Base-by-base conservation (phyloP, 306 rosid genomes). In the Gleditsia sinensis region DNA sequence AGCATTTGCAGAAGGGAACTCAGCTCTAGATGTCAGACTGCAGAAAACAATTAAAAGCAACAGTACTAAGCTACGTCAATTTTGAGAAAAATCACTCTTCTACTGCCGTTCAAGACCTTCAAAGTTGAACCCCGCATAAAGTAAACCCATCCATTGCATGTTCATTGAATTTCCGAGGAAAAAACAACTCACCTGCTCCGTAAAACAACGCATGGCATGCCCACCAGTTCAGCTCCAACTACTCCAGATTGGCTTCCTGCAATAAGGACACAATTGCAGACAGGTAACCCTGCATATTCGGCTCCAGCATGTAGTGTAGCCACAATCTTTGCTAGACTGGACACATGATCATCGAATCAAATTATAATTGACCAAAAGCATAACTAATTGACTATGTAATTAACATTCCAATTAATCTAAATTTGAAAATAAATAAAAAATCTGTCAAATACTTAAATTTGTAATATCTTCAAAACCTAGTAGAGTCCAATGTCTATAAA, bases 181-280 rank as follows among this genome's bases (percentile, higher is more conserved):
- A 80, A 46, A 75, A 69, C 80, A n/a, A 74, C 30, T 83, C 53
- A 92, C 97, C 98, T 90, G 88, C 97, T 94, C 58, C 97, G 86
- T 70, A 91, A 51, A 75, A 92, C 92, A 76, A 88, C 80, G 51
- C 97, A 88, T 9, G 96, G 96, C 95, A 91, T 94, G 73, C 93
- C 97, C 46, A 88, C 89, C 65, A 75, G 85, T 63, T 70, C 84
- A 66, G 97, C 98, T 76, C 93, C 97, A 66, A 71, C 81, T 27
- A 88, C 87, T 58, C 98, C 96, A 72, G 88, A 75, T 74, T 90
- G 91, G 86, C 91, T 91, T 87, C 98, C 98, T 34, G 98, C 95
- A 76, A 94, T 69, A 27, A 94, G 92, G 80, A 94, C 84, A 68
- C 96, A 94, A 59, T 85, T 77, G 81, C 80, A 13, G 74, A 88